Evolutionary conservation across 2,329 filamentous ascomycete species (phyloP).

Genomic region (Xylaria sp.): DNA sequence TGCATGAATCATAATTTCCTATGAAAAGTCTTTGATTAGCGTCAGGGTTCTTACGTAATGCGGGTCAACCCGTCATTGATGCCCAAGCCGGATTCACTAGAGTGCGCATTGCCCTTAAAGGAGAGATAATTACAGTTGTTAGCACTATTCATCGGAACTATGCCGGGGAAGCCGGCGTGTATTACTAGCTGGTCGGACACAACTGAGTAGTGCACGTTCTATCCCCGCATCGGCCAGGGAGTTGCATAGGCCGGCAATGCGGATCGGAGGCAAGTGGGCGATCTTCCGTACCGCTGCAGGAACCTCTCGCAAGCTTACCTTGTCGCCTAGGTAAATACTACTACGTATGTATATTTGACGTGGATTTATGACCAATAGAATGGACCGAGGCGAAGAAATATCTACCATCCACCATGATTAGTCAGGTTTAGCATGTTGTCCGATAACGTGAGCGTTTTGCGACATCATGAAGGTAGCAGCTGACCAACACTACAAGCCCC

Average conservation of each 20-base stretch:
- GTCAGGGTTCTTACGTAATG: neutral
- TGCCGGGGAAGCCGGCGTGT: constrained; percentile 19
- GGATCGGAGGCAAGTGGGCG: constrained; percentile 36
- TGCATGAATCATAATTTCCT: constrained; percentile 17
- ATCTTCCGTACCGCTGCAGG: constrained; percentile 36
- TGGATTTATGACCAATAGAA: neutral
- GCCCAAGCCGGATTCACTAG: neutral
- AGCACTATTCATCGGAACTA: constrained; percentile 4
- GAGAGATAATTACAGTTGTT: neutral
- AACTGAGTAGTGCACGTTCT: constrained; percentile 19
- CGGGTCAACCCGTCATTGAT: neutral
- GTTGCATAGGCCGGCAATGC: constrained; percentile 36
- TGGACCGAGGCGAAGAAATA: neutral
- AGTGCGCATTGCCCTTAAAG: constrained; percentile 2
- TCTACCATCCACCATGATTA: neutral
- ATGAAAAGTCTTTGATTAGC: neutral
- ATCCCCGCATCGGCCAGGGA: constrained; percentile 35
- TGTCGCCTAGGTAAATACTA: neutral
- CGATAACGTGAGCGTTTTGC: constrained; percentile 9
- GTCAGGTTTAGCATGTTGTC: neutral
- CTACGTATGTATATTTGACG: neutral
- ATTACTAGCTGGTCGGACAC: constrained; percentile 20
- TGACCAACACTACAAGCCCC: constrained; percentile 6
- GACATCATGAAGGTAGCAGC: constrained; percentile 23
- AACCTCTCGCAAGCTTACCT: constrained; percentile 18